Evolutionary conservation across 352 stramenopile genomes (phyloP).

Genomic region (Elongisporangium senticosum): DNA sequence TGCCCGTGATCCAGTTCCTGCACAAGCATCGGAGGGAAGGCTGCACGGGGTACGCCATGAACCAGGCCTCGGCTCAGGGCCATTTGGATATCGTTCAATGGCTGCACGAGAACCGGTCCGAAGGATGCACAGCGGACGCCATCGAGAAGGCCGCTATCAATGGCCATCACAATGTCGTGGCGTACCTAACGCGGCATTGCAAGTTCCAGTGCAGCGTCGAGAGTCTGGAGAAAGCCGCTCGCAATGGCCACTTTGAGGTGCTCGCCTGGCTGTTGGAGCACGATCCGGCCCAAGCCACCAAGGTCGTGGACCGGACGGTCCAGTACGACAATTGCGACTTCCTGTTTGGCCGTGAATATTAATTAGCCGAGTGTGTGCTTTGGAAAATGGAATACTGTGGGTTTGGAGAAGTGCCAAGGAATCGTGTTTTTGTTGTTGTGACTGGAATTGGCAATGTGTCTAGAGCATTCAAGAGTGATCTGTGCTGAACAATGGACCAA

Average conservation of each 20-base stretch:
- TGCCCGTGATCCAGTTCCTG: slow-evolving; percentile 14
- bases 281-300: slow-evolving; percentile 2
- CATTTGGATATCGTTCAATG: slow-evolving; percentile 5
- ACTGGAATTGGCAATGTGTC: no score
- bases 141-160: slow-evolving; percentile 11
- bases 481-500: no score
- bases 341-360: neutral
- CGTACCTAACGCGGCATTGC: neutral
- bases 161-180: slow-evolving; percentile 15
- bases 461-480: no score
- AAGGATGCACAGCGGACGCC: slow-evolving; percentile 4
- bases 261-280: slow-evolving; percentile 24
- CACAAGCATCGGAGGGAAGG: slow-evolving; percentile 8
- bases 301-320: neutral
- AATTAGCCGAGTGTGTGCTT: neutral
- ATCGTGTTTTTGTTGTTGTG: no score
- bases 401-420: neutral
- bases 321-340: neutral
- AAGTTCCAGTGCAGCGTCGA: neutral
- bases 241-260: slow-evolving; percentile 18
- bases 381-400: neutral
- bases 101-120: slow-evolving; percentile 2
- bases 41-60: slow-evolving; percentile 4
- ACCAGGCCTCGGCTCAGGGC: slow-evolving; percentile 2
- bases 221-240: slow-evolving; percentile 4